These are phyloP conservation scores for Calonectria pteridis DNA, from an alignment of 2,329 filamentous ascomycete species.

Conservation along the genomic window DNA sequence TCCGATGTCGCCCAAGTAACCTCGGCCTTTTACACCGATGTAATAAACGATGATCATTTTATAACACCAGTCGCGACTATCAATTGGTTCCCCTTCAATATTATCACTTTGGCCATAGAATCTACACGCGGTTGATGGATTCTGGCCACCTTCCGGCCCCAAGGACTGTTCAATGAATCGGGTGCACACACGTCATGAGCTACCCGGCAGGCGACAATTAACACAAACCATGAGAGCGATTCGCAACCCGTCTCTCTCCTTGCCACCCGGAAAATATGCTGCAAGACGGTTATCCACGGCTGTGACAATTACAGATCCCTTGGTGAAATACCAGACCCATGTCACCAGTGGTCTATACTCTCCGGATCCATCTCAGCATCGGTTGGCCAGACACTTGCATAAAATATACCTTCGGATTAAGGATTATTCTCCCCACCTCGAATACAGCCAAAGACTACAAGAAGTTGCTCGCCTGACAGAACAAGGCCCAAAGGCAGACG, in stretches of 20 bases:
- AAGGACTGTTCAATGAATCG: neutral
- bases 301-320: constrained; percentile 76
- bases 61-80: neutral
- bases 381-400: constrained; percentile 80
- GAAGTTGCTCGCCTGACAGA: constrained; percentile 66
- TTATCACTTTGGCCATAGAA: too few species aligned
- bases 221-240: constrained; percentile 1
- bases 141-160: neutral
- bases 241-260: constrained; percentile 21
- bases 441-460: constrained; percentile 75
- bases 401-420: constrained; percentile 82
- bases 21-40: neutral
- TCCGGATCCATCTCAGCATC: constrained; percentile 79
- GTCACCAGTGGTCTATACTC: constrained; percentile 74
- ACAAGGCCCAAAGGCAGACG: constrained; percentile 45
- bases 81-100: neutral
- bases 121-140: neutral
- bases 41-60: neutral
- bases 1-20: neutral
- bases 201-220: constrained; percentile 4
- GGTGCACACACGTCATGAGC: neutral
- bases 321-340: constrained; percentile 81
- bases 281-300: constrained; percentile 59
- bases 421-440: constrained; percentile 79
- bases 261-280: constrained; percentile 12